Evolutionary conservation across 2,329 filamentous ascomycete species (phyloP).

Genomic region (Hymenoscyphus albidus): DNA sequence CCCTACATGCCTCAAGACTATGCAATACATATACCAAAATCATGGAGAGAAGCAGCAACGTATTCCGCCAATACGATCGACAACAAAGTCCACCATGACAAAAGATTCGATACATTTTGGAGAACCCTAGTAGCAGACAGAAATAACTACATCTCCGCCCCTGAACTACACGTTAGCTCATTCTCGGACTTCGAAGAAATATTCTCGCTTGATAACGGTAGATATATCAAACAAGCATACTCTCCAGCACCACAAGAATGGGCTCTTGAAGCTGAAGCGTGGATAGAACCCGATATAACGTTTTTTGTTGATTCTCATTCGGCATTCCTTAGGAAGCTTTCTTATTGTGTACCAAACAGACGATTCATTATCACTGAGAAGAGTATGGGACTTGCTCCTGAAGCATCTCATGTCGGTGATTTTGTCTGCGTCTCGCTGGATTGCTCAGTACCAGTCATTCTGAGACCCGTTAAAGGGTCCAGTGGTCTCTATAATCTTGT

Average conservation of each 20-base stretch:
- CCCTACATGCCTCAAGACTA: background rate
- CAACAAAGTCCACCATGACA: background rate
- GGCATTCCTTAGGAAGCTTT: no score
- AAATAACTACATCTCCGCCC: background rate
- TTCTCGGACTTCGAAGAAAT: background rate
- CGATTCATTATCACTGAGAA: background rate
- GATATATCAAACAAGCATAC: background rate
- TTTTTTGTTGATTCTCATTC: no score
- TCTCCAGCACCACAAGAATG: background rate
- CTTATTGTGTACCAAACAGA: background rate
- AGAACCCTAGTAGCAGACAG: conserved; percentile 3
- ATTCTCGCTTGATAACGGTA: background rate
- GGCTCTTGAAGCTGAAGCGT: background rate
- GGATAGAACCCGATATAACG: background rate
- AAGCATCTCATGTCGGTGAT: conserved; percentile 1
- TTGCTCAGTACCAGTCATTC: conserved; percentile 10
- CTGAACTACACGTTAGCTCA: background rate
- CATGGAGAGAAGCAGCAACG: conserved; percentile 6
- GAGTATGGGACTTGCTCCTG: conserved; percentile 3
- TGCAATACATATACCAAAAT: background rate
- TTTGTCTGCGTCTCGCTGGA: conserved; percentile 9
- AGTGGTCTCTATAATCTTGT: background rate
- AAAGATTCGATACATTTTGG: conserved; percentile 6
- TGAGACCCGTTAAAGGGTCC: conserved; percentile 3
- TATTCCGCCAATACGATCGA: background rate